Base-by-base conservation (phyloP, 106 monocot genomes). In the Alisma plantagoaquatica region DNA sequence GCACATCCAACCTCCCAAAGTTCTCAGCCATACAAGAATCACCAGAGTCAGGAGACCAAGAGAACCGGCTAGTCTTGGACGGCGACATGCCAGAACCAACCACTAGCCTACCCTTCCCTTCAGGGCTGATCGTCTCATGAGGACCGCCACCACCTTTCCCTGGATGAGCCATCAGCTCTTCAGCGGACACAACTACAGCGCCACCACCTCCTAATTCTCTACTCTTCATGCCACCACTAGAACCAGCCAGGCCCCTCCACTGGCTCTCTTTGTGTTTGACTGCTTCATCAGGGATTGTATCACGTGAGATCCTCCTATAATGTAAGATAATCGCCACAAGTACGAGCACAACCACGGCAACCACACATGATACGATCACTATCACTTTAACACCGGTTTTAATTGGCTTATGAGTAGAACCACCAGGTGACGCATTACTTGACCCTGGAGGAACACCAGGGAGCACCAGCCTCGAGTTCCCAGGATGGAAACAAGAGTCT, bases 401-500 rank as follows among this genome's bases (percentile, higher is more conserved):
- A 19, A 71, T 52, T 10, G 51, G 53, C 27, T 75, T 84, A 33
- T 60, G 64, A 27, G 43, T 28, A 29, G 46, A 21, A 31, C 30
- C 47, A 23, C 30, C 63, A 27, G 64, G 33, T n/a, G 67, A 25
- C 55, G 69, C 26, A 54, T 20, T 69, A 2, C 51, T 69, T 16
- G 74, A 55, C 43, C 80, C 72, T 38, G 83, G 47, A 30, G 63
- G 29, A 41, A 60, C 71, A 32, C 62, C 38, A 28, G 89, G 96
- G 27, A 64, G 59, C 44, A 56, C 38, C 59, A 96, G 62, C 28
- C 70, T 75, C 4, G 84, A 43, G 63, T 96, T 96, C 60, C 96
- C 96, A 10, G 96, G 96, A 24, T 85, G 89, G 75, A 96, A 96
- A 43, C 89, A 77, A 62, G 96, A 96, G 42, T 96, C 89, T 20